Evolutionary conservation across 768 basidiomycete species (phyloP), one percentile per base, ranked within the genome.

Genomic region (Mycena sanguinolenta): DNA sequence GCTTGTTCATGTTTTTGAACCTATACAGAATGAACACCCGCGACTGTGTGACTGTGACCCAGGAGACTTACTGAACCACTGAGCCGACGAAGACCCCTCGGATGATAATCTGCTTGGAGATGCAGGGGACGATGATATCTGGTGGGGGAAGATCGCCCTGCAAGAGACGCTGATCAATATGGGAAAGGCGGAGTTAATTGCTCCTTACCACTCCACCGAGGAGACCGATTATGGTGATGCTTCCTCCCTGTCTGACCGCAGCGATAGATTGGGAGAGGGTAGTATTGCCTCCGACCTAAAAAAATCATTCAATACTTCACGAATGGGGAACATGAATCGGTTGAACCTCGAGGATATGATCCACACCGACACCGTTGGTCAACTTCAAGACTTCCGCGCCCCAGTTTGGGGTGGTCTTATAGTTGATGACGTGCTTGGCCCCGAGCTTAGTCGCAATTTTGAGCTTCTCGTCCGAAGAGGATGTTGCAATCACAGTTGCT

Each of bases 81-180:
- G 87, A 87, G 34, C 90, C 90, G 61, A 89, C 81, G 34, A 85
- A 81, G 28, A 91, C 83, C 5, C 90, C 89, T 6, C 87, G 85
- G 34, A 90, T 68, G 17, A 73, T 76, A 36, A 86, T 77, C 6
- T 81, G 81, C 70, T 82, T 86, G 52, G 39, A 72, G 34, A 90
- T 84, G 16, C 80, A 75, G 17, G 63, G 62, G 19, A 75, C 57
- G 39, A 80, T 74, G 21, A 86, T 66, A 64, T 84, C 64, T n/a
- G 30, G 36, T 30, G 13, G 64, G n/a, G n/a, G n/a, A n/a, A n/a
- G n/a, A n/a, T n/a, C n/a, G n/a, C n/a, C n/a, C n/a, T n/a, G n/a
- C n/a, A n/a, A n/a, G n/a, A n/a, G n/a, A n/a, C n/a, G n/a, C n/a
- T n/a, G n/a, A n/a, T n/a, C n/a, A n/a, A n/a, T n/a, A n/a, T 77